Base-by-base conservation (phyloP, 257 asterid genomes). In the Ajuga chamaepitys region DNA sequence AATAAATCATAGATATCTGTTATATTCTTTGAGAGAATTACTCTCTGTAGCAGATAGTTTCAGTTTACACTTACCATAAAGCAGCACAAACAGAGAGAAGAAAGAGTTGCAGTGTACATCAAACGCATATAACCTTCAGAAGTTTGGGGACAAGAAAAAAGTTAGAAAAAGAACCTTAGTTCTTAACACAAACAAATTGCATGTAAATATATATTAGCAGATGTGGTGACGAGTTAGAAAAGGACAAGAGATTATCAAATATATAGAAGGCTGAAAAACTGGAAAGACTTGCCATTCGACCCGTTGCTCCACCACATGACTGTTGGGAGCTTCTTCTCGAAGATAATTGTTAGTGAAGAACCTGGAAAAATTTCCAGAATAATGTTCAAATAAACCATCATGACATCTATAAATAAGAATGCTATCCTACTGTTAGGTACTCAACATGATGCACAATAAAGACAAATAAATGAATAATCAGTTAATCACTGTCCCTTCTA, bases 21-120 rank as follows among this genome's bases (percentile, higher is more conserved):
- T 30, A 42, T 60, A 57, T 53, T 48, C 28, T 64, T 63, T 35
- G 66, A 45, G 22, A 60, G 62, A 57, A 59, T 57, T 71, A 14
- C 16, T 26, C 22, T 59, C 25, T 25, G 59, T 32, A 40, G 22
- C 17, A 56, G 59, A 46, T 58, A 61, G 16, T 62, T 50, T 56
- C 28, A 55, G 34, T 37, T 65, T 10, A 47, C 22, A 57, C 89
- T 70, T 73, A 94, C 97, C 97, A 56, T 90, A 90, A 45, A 94
- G 91, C 77, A 94, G 80, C 67, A 88, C 88, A 67, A 88, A 88
- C 89, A 90, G 47, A 21, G 99, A 97, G 86, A 94, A 94, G 93
- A 90, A 94, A 74, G 97, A 94, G 90, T 94, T 94, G 96, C 97
- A 90, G 81, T 94, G 99, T 44, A 94, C 96, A 77, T 94, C 99